These are phyloP conservation scores for Aureobasidium musti DNA, from an alignment of 2,329 filamentous ascomycete species.

Conservation along the genomic window DNA sequence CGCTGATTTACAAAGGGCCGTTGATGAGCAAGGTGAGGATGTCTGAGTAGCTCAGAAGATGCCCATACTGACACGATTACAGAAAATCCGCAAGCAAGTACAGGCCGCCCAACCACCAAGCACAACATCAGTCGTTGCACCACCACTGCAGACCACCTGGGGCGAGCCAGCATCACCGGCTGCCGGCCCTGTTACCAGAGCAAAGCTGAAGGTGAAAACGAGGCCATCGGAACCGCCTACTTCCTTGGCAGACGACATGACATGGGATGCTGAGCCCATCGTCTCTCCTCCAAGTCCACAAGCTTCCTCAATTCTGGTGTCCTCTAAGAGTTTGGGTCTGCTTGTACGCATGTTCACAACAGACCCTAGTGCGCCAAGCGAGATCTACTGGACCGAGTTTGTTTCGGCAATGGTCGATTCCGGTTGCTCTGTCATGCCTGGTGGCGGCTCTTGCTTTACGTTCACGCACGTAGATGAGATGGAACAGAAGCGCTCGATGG, in stretches of 20 bases:
- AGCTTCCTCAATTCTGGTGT: neutral
- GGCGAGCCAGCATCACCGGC: neutral
- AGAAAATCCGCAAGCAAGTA: neutral
- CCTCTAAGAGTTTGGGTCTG: neutral
- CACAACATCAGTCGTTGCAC: neutral
- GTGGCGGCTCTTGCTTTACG: conserved; percentile 2
- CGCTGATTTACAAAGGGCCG: neutral
- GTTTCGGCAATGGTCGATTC: conserved; percentile 7
- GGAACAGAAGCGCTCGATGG: conserved; percentile 7
- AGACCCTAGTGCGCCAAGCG: neutral
- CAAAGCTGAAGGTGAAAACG: neutral
- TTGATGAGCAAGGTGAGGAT: neutral
- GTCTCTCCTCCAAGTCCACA: neutral
- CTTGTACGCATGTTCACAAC: neutral
- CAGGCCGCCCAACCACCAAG: neutral
- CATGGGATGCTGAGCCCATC: neutral
- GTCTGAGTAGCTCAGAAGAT: neutral
- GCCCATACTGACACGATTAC: neutral
- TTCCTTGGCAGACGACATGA: neutral
- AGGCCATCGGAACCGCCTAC: neutral
- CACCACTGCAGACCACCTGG: neutral
- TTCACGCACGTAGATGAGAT: neutral
- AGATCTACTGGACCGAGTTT: conserved; percentile 1
- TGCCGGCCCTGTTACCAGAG: neutral
- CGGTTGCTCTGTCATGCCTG: neutral